Base-by-base conservation (phyloP, 2,329 filamentous ascomycete species). In the Xylaria sp. region DNA sequence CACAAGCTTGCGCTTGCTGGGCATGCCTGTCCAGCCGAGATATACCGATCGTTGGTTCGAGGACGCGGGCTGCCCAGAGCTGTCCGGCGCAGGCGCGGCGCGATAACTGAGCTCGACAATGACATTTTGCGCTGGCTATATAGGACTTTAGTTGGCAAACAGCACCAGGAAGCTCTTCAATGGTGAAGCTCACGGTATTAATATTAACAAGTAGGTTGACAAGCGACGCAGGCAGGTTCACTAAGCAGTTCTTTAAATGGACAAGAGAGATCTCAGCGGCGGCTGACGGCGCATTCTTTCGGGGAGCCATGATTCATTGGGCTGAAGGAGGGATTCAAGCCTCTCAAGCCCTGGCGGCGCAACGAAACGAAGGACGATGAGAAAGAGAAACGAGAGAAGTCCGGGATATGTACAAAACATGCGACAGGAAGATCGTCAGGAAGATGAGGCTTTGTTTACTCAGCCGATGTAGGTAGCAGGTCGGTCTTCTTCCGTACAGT, bases 11-110 rank as follows among this genome's bases (percentile, higher is more conserved):
- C 90, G 86, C 80, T 92, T 95, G 79, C 92, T 97, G 65, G 92
- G 89, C 91, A 99, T 95, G 68, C 94, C 94, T 9, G 94, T 97
- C 94, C 94, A 99, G 73, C 94, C 94, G 61, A 96, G 81, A 72
- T 89, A 99, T 68, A 95, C 81, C 52, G 90, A 95, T 69, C 82
- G 84, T 67, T 85, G 83, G 56, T 78, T 72, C 55, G 79, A 73
- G 46, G 79, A 78, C 57, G 65, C 68, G 30, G 77, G 70, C 65
- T 79, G 77, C 53, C 74, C 71, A 55, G 78, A 69, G 58, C 76
- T 72, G 57, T 74, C 70, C 58, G 79, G 57, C 51, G 69, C 71
- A 47, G 83, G 73, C 19, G 81, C 77, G 47, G 63, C 81, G 70
- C 87, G 85, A 76, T 89, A 96, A 72, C 82, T 89, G 65, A 99